A percentile compares a stretch with the other conserved stretches of the same genome.
These are phyloP conservation scores for Camelina laxa DNA, from an alignment of 345 rosid genomes.

Conservation along the genomic window DNA sequence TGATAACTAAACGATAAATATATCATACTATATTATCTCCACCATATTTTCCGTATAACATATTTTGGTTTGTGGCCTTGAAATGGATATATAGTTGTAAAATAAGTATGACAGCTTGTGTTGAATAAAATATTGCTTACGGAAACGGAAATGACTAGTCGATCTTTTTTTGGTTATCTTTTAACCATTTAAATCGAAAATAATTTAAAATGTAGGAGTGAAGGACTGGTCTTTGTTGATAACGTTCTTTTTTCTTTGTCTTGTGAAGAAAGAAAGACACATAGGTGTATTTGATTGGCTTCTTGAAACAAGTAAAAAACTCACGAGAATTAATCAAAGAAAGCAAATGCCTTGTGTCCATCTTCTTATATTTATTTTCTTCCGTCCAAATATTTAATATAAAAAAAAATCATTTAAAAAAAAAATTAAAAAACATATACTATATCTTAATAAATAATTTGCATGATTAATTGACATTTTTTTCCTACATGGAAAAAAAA, in stretches of 20 bases:
- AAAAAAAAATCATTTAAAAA: neutral
- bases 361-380: neutral
- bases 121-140: slow-evolving; percentile 9
- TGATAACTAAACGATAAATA: neutral
- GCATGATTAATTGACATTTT: too few species aligned
- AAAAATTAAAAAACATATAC: too few species aligned
- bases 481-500: too few species aligned
- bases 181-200: neutral
- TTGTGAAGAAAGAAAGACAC: slow-evolving; percentile 27
- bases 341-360: slow-evolving; percentile 6
- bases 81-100: neutral
- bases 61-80: neutral
- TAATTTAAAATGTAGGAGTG: neutral
- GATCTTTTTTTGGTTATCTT: neutral
- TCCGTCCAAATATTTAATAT: neutral
- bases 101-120: slow-evolving; percentile 7
- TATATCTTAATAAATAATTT: too few species aligned
- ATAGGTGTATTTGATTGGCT: neutral
- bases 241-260: slow-evolving; percentile 5
- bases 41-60: neutral
- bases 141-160: neutral
- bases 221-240: neutral
- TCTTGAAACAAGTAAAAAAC: neutral
- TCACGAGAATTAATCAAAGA: neutral
- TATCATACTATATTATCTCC: neutral